phyloP scores from a whole-genome alignment of 768 basidiomycete genomes.

The Nidularia pulvinata region DNA sequence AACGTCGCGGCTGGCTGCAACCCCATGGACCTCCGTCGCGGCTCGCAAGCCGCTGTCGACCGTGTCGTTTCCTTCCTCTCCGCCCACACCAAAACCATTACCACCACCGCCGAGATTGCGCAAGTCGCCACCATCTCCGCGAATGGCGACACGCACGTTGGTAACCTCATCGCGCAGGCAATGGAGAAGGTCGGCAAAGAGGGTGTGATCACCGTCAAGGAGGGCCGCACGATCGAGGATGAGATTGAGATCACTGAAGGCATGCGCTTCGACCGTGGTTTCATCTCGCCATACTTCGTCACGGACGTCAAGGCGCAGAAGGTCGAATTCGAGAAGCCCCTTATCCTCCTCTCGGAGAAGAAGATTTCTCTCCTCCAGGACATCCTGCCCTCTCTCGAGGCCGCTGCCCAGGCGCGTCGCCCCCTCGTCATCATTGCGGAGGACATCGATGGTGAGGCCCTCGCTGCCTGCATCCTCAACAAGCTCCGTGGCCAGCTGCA shows the following conservation, averaged over 20 bases:
- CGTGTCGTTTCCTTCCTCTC: slow-evolving; percentile 92
- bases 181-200: slow-evolving; percentile 99
- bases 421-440: slow-evolving; percentile 97
- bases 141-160: slow-evolving; percentile 83
- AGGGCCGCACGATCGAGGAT: slow-evolving; percentile 97
- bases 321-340: slow-evolving; percentile 96
- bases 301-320: slow-evolving; percentile 97
- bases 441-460: slow-evolving; percentile 96
- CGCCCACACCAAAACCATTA: slow-evolving; percentile 88
- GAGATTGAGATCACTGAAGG: slow-evolving; percentile 99
- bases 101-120: slow-evolving; percentile 96
- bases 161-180: slow-evolving; percentile 94
- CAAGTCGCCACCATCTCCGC: slow-evolving; percentile 98
- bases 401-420: slow-evolving; percentile 77
- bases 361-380: slow-evolving; percentile 96
- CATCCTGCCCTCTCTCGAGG: slow-evolving; percentile 90
- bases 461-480: slow-evolving; percentile 98
- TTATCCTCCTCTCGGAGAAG: slow-evolving; percentile 94
- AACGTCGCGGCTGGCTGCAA: slow-evolving; percentile 99
- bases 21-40: slow-evolving; percentile 99
- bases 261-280: slow-evolving; percentile 99
- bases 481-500: slow-evolving; percentile 98
- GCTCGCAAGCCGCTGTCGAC: slow-evolving; percentile 95
- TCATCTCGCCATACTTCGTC: slow-evolving; percentile 97
- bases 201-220: slow-evolving; percentile 99